phyloP scores from a whole-genome alignment of 495 filamentous ascomycete species.

The Xylaria acuta region DNA sequence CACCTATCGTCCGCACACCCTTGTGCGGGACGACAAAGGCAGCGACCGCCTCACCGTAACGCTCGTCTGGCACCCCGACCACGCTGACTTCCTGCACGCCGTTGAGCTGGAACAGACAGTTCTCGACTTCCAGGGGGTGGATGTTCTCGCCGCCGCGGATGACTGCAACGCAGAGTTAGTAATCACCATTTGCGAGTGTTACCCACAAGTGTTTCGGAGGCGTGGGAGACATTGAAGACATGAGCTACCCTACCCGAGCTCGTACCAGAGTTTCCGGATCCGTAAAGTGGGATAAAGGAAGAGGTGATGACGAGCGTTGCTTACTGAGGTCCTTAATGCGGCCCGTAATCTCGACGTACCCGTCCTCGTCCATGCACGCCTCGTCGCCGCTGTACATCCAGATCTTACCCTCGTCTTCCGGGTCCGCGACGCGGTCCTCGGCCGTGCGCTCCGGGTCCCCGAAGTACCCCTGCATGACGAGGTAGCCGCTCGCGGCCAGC shows the following conservation, averaged over 20 bases:
- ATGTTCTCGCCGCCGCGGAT: slow-evolving; percentile 97
- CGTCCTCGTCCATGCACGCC: slow-evolving; percentile 78
- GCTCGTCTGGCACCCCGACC: slow-evolving; percentile 82
- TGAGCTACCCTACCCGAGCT: not conserved
- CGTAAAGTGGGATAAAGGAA: not conserved
- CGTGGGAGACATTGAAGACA: not conserved
- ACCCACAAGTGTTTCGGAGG: not conserved
- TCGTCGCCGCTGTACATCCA: slow-evolving; percentile 84
- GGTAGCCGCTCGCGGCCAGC: slow-evolving; percentile 82
- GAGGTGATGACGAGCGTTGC: not conserved
- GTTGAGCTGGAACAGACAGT: slow-evolving; percentile 78
- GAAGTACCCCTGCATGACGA: slow-evolving; percentile 93
- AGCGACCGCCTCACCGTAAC: slow-evolving; percentile 85
- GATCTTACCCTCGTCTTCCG: slow-evolving; percentile 41
- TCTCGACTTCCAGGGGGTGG: slow-evolving; percentile 92
- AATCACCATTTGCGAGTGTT: slow-evolving; percentile 33
- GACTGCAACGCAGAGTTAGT: slow-evolving; percentile 42
- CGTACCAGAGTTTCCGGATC: not conserved
- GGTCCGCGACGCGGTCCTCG: slow-evolving; percentile 71
- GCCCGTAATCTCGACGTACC: slow-evolving; percentile 68
- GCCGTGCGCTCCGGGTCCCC: slow-evolving; percentile 69
- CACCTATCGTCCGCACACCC: slow-evolving; percentile 43
- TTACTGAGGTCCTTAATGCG: slow-evolving; percentile 79
- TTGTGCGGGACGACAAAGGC: slow-evolving; percentile 74
- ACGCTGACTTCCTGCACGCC: slow-evolving; percentile 76